These are phyloP conservation scores for Calonectria henricotiae DNA, from an alignment of 2,329 filamentous ascomycete species.

Conservation along the genomic window DNA sequence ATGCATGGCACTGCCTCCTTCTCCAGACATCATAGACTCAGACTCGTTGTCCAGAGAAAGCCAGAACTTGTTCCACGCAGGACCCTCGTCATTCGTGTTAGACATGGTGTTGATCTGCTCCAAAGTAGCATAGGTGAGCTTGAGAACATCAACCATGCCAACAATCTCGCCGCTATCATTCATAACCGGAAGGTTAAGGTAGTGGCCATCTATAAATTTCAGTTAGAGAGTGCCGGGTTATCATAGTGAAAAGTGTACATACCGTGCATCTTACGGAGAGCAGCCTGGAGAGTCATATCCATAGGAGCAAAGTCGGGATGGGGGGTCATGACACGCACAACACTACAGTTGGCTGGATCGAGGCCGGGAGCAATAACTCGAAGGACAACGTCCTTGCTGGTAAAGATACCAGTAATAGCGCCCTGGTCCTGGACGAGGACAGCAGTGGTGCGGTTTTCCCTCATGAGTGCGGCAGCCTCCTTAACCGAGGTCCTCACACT, in stretches of 20 bases:
- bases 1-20: constrained; percentile 82
- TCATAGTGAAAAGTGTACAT: constrained; percentile 56
- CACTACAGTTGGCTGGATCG: constrained; percentile 94
- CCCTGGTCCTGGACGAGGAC: constrained; percentile 97
- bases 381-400: constrained; percentile 98
- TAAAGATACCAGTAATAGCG: constrained; percentile 98
- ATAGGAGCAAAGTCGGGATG: constrained; percentile 98
- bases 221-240: constrained; percentile 36
- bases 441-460: constrained; percentile 98
- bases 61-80: constrained; percentile 99
- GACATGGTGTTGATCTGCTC: constrained; percentile 98
- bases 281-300: constrained; percentile 99
- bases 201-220: constrained; percentile 85
- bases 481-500: constrained; percentile 96
- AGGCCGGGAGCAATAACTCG: constrained; percentile 97
- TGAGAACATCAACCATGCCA: constrained; percentile 99
- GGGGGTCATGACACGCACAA: constrained; percentile 98
- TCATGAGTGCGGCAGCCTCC: constrained; percentile 96
- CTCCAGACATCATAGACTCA: constrained; percentile 96
- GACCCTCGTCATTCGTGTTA: constrained; percentile 90
- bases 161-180: constrained; percentile 97
- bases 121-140: constrained; percentile 96
- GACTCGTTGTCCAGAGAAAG: constrained; percentile 94
- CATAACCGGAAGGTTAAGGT: constrained; percentile 98
- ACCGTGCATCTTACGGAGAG: constrained; percentile 99